These are phyloP conservation scores for Hansenula lynferdii DNA, from an alignment of 1,139 yeast species.

Conservation along the genomic window DNA sequence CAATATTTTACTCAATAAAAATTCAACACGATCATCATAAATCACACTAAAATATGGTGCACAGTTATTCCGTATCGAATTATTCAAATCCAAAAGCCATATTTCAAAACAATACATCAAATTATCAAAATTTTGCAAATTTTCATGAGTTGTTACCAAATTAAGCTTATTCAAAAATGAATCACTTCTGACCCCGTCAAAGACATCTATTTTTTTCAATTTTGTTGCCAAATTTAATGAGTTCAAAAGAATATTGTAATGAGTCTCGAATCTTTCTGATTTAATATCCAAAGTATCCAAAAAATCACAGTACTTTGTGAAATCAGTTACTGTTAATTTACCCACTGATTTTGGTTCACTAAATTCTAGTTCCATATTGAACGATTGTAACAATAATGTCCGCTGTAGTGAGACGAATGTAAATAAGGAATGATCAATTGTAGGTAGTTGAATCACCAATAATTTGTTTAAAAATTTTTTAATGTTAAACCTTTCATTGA, in stretches of 20 bases:
- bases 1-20: slow-evolving; percentile 11
- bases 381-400: not conserved
- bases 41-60: slow-evolving; percentile 8
- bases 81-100: slow-evolving; percentile 15
- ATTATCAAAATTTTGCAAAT: slow-evolving; percentile 13
- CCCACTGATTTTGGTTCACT: not conserved
- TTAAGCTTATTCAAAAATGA: slow-evolving; percentile 1
- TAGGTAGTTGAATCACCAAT: slow-evolving; percentile 1
- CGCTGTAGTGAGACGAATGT: slow-evolving; percentile 5
- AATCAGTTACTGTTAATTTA: not conserved
- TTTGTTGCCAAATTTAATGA: slow-evolving; percentile 11
- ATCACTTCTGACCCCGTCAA: slow-evolving; percentile 4
- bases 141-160: slow-evolving; percentile 3
- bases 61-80: slow-evolving; percentile 7
- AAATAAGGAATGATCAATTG: slow-evolving; percentile 7
- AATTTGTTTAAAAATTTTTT: slow-evolving; percentile 8
- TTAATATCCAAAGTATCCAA: not conserved
- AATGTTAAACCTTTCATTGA: slow-evolving; percentile 5
- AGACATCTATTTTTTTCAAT: slow-evolving; percentile 9
- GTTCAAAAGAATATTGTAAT: slow-evolving; percentile 11
- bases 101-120: slow-evolving; percentile 18
- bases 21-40: slow-evolving; percentile 7
- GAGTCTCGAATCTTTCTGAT: slow-evolving; percentile 1
- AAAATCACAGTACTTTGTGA: not conserved
- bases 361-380: slow-evolving; percentile 1